A percentile compares a stretch with the other conserved stretches of the same genome.
Conservation (phyloP, 768 basidiomycete species). For the Sporobolomyces pararoseus region DNA sequence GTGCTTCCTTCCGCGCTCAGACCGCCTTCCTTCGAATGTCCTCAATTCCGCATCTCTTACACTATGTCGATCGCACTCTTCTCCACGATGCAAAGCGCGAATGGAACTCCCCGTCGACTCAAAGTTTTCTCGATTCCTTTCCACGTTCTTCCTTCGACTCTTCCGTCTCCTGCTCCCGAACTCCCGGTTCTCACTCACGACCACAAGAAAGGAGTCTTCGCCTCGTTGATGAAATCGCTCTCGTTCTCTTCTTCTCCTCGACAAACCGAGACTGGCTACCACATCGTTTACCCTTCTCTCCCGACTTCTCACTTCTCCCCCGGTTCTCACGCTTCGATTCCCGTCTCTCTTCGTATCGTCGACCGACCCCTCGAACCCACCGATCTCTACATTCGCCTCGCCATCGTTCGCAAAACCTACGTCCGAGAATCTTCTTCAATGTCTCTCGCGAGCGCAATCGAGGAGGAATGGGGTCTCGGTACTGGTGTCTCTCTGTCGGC, state of each 20-base stretch:
- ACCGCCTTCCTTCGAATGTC: constrained; percentile 45
- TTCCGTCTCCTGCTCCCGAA: constrained; percentile 42
- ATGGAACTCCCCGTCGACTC: constrained; percentile 40
- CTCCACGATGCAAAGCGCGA: constrained; percentile 28
- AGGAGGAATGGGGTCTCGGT: constrained; percentile 45
- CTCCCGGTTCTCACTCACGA: constrained; percentile 46
- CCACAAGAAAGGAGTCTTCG: constrained; percentile 43
- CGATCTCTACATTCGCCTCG: constrained; percentile 46
- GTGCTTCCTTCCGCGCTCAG: constrained; percentile 21
- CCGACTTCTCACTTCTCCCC: constrained; percentile 46
- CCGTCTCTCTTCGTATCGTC: constrained; percentile 44
- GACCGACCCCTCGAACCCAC: constrained; percentile 45
- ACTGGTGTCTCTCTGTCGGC: constrained; percentile 21
- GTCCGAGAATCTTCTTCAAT: constrained; percentile 41
- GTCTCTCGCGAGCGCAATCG: constrained; percentile 34
- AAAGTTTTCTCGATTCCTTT: constrained; percentile 46
- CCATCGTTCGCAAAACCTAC: constrained; percentile 44
- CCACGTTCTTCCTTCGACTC: constrained; percentile 45
- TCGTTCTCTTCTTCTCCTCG: constrained; percentile 34
- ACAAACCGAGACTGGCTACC: constrained; percentile 42
- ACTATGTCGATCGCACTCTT: constrained; percentile 47
- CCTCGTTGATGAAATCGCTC: constrained; percentile 41
- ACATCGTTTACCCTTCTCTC: constrained; percentile 44
- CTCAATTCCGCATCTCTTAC: constrained; percentile 45
- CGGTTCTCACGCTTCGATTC: constrained; percentile 39